Percentiles rank a stretch among this genome's conserved stretches.
These are phyloP conservation scores for Pilobolus umbonatus DNA, from an alignment of 192 early-diverging fungal species.

Conservation along the genomic window DNA sequence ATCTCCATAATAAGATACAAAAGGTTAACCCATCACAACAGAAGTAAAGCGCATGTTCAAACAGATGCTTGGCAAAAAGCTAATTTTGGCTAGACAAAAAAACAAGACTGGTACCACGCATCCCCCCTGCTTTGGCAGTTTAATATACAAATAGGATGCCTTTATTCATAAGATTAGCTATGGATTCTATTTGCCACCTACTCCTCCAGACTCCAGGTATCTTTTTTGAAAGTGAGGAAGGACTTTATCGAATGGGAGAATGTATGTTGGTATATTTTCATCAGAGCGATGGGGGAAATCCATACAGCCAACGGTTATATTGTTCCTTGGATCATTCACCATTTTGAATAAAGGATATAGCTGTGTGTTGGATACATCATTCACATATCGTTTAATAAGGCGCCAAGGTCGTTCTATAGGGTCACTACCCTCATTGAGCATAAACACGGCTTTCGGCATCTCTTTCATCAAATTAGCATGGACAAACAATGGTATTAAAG, in stretches of 20 bases:
- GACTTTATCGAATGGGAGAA: conserved; percentile 18
- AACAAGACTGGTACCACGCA: too few species aligned
- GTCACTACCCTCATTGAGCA: neutral
- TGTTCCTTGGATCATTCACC: neutral
- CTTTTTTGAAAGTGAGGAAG: conserved; percentile 17
- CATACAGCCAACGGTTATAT: conserved; percentile 18
- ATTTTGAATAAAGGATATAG: conserved; percentile 27
- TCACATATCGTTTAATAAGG: conserved; percentile 14
- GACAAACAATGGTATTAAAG: conserved; percentile 28
- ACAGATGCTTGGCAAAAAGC: too few species aligned
- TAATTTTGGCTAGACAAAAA: too few species aligned
- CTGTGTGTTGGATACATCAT: conserved; percentile 7
- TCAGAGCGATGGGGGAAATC: conserved; percentile 15
- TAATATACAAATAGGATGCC: too few species aligned
- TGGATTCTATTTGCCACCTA: too few species aligned
- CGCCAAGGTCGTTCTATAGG: conserved; percentile 18
- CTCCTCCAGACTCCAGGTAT: conserved; percentile 30
- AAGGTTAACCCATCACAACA: too few species aligned
- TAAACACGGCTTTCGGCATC: conserved; percentile 17
- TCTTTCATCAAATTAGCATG: conserved; percentile 36
- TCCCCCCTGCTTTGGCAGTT: too few species aligned
- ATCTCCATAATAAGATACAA: too few species aligned
- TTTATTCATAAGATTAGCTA: too few species aligned
- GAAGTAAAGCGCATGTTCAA: too few species aligned
- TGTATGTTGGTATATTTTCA: conserved; percentile 3